Percentiles rank a stretch among this genome's conserved stretches.
phyloP scores from a whole-genome alignment of 352 stramenopile genomes.

The Phytophthora tubulina region DNA sequence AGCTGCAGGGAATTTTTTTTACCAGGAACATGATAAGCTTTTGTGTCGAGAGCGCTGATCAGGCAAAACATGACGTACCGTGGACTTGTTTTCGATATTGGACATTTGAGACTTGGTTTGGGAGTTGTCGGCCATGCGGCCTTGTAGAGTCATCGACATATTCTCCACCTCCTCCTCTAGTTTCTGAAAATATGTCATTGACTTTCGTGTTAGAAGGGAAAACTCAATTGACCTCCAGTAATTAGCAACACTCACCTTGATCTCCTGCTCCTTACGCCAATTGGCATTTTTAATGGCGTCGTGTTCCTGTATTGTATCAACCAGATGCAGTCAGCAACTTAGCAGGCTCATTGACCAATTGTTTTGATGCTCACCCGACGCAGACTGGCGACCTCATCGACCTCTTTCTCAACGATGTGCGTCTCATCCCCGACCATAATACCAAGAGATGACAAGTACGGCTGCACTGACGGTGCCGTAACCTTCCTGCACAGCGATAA shows the following conservation, averaged over 20 bases:
- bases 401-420: slow-evolving; percentile 84
- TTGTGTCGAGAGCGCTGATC: background rate
- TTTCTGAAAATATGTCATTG: slow-evolving; percentile 41
- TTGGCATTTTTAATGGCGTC: slow-evolving; percentile 77
- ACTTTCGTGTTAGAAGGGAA: background rate
- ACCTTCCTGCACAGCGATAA: slow-evolving; percentile 52
- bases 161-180: slow-evolving; percentile 84
- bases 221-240: background rate
- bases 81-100: slow-evolving; percentile 82
- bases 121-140: slow-evolving; percentile 62
- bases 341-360: too few species aligned
- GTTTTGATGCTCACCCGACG: slow-evolving; percentile 50
- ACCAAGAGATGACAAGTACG: slow-evolving; percentile 78
- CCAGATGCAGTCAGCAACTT: background rate
- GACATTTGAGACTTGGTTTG: slow-evolving; percentile 70
- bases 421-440: slow-evolving; percentile 79
- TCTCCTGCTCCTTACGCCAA: slow-evolving; percentile 74
- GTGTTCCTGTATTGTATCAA: slow-evolving; percentile 53
- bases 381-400: slow-evolving; percentile 76
- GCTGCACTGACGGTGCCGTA: slow-evolving; percentile 71
- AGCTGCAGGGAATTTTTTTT: slow-evolving; percentile 60
- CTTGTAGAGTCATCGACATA: slow-evolving; percentile 73
- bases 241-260: slow-evolving; percentile 48
- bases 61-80: slow-evolving; percentile 41
- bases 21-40: too few species aligned